Conservation (phyloP, 2,329 filamentous ascomycete species). For the Colletotrichum simmondsii region DNA sequence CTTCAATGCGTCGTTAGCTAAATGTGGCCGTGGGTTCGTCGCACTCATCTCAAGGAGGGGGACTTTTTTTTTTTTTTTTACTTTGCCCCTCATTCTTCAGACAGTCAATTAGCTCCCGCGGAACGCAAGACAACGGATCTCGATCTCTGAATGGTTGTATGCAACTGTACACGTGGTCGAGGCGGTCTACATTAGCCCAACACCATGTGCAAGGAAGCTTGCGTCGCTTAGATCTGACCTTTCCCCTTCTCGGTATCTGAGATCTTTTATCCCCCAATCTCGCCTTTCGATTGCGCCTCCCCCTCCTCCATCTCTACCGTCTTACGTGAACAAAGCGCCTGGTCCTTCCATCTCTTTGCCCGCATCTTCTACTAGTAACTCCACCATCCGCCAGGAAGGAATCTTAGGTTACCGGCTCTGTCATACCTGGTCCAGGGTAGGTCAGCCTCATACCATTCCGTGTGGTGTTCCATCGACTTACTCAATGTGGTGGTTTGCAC, state of each 20-base stretch:
- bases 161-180: background rate
- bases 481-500: background rate
- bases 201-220: background rate
- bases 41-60: background rate
- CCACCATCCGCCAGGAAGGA: background rate
- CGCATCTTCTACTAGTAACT: background rate
- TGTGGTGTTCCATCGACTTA: background rate
- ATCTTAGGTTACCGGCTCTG: background rate
- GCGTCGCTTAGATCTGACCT: background rate
- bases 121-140: background rate
- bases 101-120: background rate
- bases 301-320: no score
- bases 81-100: background rate
- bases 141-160: background rate
- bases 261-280: background rate
- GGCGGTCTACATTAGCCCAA: background rate
- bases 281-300: constrained; percentile 8
- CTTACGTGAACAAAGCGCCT: background rate
- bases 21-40: background rate
- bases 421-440: background rate
- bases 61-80: no score
- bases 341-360: background rate
- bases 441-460: background rate
- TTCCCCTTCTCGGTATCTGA: background rate
- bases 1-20: background rate